Percentiles rank a stretch among this genome's conserved stretches.
Evolutionary conservation across 257 asterid genomes (phyloP).

Genomic region (Capsicum pubescens): DNA sequence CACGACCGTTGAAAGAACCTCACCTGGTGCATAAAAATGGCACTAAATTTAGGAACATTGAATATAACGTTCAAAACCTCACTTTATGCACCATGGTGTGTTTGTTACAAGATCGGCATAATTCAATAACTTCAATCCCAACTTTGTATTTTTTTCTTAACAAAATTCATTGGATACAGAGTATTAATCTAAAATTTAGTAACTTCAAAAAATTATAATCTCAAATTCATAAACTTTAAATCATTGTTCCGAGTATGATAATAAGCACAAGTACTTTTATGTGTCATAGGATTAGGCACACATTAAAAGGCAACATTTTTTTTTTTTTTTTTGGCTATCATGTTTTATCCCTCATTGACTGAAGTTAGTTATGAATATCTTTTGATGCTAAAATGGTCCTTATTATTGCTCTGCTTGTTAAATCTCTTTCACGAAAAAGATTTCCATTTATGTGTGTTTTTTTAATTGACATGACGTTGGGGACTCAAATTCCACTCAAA

Average conservation of each 20-base stretch:
- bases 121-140: too few relatives aligned
- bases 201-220: too few relatives aligned
- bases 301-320: background rate
- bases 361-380: background rate
- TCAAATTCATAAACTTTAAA: background rate
- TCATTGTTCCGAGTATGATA: background rate
- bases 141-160: too few relatives aligned
- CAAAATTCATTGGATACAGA: too few relatives aligned
- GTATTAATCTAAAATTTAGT: too few relatives aligned
- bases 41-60: background rate
- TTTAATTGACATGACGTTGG: background rate
- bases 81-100: background rate
- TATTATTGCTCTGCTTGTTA: background rate
- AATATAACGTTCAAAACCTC: background rate
- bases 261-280: background rate
- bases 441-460: background rate
- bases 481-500: background rate
- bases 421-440: background rate
- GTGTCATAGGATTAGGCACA: background rate
- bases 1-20: background rate
- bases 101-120: background rate
- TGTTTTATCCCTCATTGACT: too few relatives aligned
- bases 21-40: background rate
- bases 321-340: background rate
- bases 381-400: background rate